These are phyloP conservation scores for Pythium volutum DNA, from an alignment of 352 stramenopile genomes.

Conservation along the genomic window DNA sequence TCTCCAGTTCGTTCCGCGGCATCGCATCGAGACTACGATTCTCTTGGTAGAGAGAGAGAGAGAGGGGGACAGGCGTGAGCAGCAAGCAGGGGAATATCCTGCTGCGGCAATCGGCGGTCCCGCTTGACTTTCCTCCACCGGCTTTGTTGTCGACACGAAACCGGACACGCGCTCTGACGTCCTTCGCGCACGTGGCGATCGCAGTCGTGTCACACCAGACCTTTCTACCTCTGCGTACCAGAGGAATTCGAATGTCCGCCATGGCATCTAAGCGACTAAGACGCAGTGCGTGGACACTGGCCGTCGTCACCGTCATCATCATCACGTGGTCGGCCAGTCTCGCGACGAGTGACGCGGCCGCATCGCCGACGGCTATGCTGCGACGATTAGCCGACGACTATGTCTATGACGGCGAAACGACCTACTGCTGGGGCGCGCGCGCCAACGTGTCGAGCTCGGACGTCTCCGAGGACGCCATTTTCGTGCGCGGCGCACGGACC, in stretches of 20 bases:
- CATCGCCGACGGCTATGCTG: not conserved
- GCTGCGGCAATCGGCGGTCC: too few species aligned
- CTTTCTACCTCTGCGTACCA: too few species aligned
- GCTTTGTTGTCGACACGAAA: slow-evolving; percentile 7
- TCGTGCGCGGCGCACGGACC: slow-evolving; percentile 9
- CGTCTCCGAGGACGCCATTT: slow-evolving; percentile 18
- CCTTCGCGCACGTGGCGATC: slow-evolving; percentile 4
- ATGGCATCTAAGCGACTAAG: slow-evolving; percentile 10
- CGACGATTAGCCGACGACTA: not conserved
- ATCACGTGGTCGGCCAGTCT: not conserved
- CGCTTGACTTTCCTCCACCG: not conserved
- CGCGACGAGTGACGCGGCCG: not conserved
- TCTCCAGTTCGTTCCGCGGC: not conserved
- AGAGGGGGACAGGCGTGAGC: not conserved
- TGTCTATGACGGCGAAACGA: slow-evolving; percentile 30
- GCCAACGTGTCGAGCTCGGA: slow-evolving; percentile 16
- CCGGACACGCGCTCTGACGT: not conserved
- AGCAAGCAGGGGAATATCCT: not conserved
- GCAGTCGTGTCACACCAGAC: not conserved
- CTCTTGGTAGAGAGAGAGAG: not conserved
- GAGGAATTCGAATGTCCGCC: not conserved
- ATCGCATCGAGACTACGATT: not conserved
- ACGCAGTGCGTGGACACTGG: slow-evolving; percentile 9
- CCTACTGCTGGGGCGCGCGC: slow-evolving; percentile 36
- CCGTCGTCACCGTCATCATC: not conserved